A percentile compares a stretch with the other conserved stretches of the same genome.
phyloP scores from a whole-genome alignment of 371 early-diverging fungal species.

The Lichtheimia corymbifera region DNA sequence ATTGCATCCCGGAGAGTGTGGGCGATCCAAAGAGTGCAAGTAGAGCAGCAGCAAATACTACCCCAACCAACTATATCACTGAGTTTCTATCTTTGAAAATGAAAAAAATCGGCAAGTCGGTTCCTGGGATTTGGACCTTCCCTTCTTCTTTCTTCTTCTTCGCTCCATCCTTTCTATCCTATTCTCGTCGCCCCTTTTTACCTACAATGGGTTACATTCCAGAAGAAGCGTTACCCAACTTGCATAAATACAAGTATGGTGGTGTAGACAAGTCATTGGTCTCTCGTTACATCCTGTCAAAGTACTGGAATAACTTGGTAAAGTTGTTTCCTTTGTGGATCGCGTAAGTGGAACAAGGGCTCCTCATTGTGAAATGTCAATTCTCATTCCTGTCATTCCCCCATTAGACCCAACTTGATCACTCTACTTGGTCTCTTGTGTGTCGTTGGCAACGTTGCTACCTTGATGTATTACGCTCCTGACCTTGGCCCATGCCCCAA shows the following conservation, averaged over 20 bases:
- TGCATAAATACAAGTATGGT: constrained; percentile 82
- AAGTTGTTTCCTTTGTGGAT: constrained; percentile 88
- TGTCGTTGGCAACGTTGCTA: constrained; percentile 72
- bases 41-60: too few relatives aligned
- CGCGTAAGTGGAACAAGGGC: constrained; percentile 65
- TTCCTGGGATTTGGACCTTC: too few relatives aligned
- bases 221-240: constrained; percentile 47
- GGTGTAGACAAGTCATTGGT: constrained; percentile 91
- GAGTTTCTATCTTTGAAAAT: too few relatives aligned
- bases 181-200: too few relatives aligned
- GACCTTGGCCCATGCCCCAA: constrained; percentile 81
- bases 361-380: neutral
- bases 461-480: constrained; percentile 74
- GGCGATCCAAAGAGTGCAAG: too few relatives aligned
- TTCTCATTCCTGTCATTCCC: neutral
- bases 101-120: too few relatives aligned
- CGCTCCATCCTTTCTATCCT: too few relatives aligned
- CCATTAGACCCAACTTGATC: constrained; percentile 93
- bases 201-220: constrained; percentile 35
- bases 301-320: constrained; percentile 91
- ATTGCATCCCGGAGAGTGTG: too few relatives aligned
- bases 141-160: too few relatives aligned
- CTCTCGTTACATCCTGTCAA: constrained; percentile 81
- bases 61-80: too few relatives aligned
- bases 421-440: constrained; percentile 93